Conservation (phyloP, 83 land plant species). For the Diphasiastrum complanatum region DNA sequence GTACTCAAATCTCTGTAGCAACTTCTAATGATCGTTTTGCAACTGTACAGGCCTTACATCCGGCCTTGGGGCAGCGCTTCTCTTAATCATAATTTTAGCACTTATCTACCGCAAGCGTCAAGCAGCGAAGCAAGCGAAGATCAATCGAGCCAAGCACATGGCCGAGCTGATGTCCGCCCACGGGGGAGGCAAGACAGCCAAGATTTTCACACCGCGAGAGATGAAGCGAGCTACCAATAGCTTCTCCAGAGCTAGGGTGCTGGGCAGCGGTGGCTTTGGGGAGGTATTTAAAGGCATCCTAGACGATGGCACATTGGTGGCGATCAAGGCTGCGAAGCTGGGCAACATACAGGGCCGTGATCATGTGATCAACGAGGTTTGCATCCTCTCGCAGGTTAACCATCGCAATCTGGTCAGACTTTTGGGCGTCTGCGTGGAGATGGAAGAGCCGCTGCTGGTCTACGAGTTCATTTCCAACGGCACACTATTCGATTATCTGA, state of each 20-base stretch:
- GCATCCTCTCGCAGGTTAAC: no score
- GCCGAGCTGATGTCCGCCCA: neutral
- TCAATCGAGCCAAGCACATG: neutral
- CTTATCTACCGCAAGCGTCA: neutral
- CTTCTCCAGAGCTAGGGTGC: no score
- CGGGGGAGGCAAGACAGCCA: neutral
- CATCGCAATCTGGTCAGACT: conserved; percentile 7
- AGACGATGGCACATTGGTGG: no score
- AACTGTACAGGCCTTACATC: neutral
- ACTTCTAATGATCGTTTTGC: neutral
- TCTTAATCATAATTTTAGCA: neutral
- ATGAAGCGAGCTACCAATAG: no score
- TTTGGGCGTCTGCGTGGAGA: conserved; percentile 6
- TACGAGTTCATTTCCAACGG: conserved; percentile 7
- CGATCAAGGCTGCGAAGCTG: no score
- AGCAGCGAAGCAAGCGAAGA: neutral
- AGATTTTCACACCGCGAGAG: no score
- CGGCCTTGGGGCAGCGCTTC: neutral
- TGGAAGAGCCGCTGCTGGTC: conserved; percentile 1
- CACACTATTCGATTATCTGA: neutral
- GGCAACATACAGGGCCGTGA: conserved; percentile 3
- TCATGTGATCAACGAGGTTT: conserved; percentile 3
- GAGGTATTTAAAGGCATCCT: no score
- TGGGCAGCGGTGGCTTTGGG: no score
- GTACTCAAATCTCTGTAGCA: neutral